Evolutionary conservation across 768 basidiomycete genomes (phyloP).

Genomic region (Hygrocybe punicea): DNA sequence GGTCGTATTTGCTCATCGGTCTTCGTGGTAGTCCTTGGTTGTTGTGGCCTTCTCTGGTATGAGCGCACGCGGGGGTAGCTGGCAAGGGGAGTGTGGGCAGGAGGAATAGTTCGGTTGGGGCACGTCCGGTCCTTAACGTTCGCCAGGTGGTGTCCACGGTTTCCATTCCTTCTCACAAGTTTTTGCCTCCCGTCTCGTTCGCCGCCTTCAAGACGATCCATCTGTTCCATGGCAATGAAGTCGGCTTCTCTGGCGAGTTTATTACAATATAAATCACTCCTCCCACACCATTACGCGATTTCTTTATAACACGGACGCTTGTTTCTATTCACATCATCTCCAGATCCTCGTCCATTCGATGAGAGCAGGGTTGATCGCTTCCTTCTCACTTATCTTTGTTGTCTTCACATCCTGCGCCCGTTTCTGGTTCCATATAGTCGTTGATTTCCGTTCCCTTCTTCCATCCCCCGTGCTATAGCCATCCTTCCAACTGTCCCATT

Average conservation of each 20-base stretch:
- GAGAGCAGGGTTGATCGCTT: slow-evolving; percentile 29
- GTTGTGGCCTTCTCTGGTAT: not conserved
- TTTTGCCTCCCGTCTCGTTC: slow-evolving; percentile 7
- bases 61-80: slow-evolving; percentile 19
- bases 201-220: not conserved
- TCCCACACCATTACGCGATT: slow-evolving; percentile 21
- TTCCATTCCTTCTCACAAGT: slow-evolving; percentile 24
- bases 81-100: slow-evolving; percentile 27
- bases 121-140: slow-evolving; percentile 40
- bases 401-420: slow-evolving; percentile 31
- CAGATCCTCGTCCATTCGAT: slow-evolving; percentile 3
- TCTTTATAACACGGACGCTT: slow-evolving; percentile 69
- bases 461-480: not conserved
- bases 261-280: slow-evolving; percentile 25
- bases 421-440: slow-evolving; percentile 17
- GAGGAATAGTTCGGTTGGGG: slow-evolving; percentile 34
- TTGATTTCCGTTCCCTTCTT: not conserved
- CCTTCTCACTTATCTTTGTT: slow-evolving; percentile 24
- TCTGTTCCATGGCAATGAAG: not conserved
- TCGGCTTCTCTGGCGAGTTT: not conserved
- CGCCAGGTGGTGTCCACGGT: slow-evolving; percentile 25
- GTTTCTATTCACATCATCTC: slow-evolving; percentile 55
- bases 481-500: not conserved
- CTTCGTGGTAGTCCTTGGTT: slow-evolving; percentile 2
- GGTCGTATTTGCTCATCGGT: slow-evolving; percentile 25